phyloP scores from a whole-genome alignment of 257 asterid species.

The Scutellaria minor region DNA sequence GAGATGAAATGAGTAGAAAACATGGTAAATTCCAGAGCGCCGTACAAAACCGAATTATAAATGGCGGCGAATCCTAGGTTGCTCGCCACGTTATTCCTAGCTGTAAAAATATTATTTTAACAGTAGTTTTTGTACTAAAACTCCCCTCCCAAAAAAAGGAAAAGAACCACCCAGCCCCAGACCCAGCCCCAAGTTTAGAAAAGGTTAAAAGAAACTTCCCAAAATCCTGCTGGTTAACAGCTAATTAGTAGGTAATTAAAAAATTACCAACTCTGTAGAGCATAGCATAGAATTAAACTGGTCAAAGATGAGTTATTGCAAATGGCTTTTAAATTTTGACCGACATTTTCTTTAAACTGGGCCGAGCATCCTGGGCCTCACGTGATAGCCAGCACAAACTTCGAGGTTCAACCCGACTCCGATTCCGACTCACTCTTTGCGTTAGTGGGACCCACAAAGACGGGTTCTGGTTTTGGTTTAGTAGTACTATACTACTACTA shows the following conservation, averaged over 20 bases:
- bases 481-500: too few species aligned
- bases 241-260: too few species aligned
- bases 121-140: background rate
- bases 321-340: constrained; percentile 42
- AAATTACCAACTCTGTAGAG: too few species aligned
- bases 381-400: constrained; percentile 74
- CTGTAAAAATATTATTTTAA: constrained; percentile 50
- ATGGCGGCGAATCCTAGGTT: constrained; percentile 70
- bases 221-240: too few species aligned
- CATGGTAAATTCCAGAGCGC: constrained; percentile 54
- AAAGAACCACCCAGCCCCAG: background rate
- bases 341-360: constrained; percentile 52
- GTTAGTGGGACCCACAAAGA: constrained; percentile 29
- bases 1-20: constrained; percentile 37
- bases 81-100: constrained; percentile 75
- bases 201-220: too few species aligned
- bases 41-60: constrained; percentile 53
- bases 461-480: too few species aligned
- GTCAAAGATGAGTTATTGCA: too few species aligned
- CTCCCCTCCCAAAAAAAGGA: background rate
- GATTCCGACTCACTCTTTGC: too few species aligned
- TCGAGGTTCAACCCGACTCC: constrained; percentile 46
- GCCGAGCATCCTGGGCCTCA: constrained; percentile 87
- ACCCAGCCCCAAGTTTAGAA: too few species aligned
- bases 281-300: too few species aligned